Percentiles rank a stretch among this genome's conserved stretches.
Evolutionary conservation across 208 protist genomes (phyloP).

Genomic region (Leishmania arabica): DNA sequence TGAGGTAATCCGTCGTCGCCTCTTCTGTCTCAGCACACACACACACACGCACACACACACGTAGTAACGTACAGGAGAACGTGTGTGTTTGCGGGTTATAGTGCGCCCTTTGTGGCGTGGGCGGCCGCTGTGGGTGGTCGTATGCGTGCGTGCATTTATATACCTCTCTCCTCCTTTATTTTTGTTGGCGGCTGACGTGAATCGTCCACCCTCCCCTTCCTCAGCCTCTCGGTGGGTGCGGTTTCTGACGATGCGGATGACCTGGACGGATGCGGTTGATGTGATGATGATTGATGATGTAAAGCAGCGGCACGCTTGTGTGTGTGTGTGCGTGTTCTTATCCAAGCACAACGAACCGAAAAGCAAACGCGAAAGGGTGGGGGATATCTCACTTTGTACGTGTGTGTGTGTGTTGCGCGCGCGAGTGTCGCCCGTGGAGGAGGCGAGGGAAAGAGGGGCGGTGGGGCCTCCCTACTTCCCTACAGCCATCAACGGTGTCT

Average conservation of each 20-base stretch:
- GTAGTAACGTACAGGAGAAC: not conserved
- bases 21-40: not conserved
- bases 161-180: not conserved
- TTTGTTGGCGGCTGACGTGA: not conserved
- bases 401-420: not conserved
- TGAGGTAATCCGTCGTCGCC: not conserved
- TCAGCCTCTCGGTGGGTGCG: not conserved
- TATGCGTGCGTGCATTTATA: not conserved
- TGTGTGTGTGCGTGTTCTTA: not conserved
- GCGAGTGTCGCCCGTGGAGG: not conserved
- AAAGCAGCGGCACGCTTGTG: not conserved
- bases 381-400: not conserved
- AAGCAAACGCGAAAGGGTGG: not conserved
- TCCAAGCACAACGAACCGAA: not conserved
- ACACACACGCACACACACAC: not conserved
- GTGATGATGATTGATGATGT: constrained; percentile 6
- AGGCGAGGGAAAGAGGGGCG: not conserved
- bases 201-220: not conserved
- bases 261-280: not conserved
- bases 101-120: not conserved
- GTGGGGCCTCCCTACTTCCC: not conserved
- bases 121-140: not conserved
- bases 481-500: not conserved
- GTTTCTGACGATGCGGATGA: not conserved
- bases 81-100: not conserved